Evolutionary conservation across 2,329 filamentous ascomycete species (phyloP), one percentile per base, ranked within the genome.

Genomic region (Alternaria panax): DNA sequence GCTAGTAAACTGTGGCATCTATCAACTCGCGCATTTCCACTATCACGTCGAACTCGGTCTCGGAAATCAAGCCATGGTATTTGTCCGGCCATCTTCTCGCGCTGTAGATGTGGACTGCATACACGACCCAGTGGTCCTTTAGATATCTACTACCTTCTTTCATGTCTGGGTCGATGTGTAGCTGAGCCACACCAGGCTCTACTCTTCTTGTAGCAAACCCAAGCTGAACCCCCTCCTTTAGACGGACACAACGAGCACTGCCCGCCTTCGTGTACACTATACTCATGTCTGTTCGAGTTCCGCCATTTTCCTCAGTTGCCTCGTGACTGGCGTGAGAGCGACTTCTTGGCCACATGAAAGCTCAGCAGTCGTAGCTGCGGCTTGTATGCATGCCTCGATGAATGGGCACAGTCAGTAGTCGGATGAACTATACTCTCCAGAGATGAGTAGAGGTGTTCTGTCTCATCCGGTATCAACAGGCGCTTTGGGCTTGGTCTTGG

Each of bases 401-500:
- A 11, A 20, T 30, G 11, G 45, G 38, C 9, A 47, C 18, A 2
- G 30, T 32, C 20, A 18, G 16, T 9, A 12, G 16, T 22, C n/a
- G 7, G 11, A 47, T n/a, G 14, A 7, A 47, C 18, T 12, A 14
- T 7, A 24, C 24, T 24, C 27, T 47, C 27, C 45, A 2, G 30
- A 24, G 14, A 48, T 14, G 36, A 48, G 24, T 7, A 14, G 30
- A 48, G 16, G 24, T 22, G 18, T 25, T 4, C 18, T 16, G 16
- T 24, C 34, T 46, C 32, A 47, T 40, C 20, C 41, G 25, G 11
- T 30, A 42, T 57, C 41, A 27, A 47, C 41, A 14, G 48, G n/a
- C 9, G 25, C 36, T n/a, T 53, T 41, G 28, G 48, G 42, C 34
- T 43, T 42, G 27, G 32, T 42, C 50, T 52, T 52, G 7, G 50